phyloP scores from a whole-genome alignment of 106 monocot genomes.

The Acorus calamus region DNA sequence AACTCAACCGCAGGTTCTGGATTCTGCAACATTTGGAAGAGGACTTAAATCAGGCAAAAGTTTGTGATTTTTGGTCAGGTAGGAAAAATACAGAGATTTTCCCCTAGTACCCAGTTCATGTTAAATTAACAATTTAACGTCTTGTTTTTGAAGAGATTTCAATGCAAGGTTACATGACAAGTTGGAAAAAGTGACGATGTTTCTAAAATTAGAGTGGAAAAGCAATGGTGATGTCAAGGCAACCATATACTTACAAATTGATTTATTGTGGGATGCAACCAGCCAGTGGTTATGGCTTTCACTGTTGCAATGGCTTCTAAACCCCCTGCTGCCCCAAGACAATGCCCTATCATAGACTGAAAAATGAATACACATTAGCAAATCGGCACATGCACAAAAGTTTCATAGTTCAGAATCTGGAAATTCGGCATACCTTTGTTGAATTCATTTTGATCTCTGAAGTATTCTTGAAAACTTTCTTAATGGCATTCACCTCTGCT shows the following conservation, averaged over 20 bases:
- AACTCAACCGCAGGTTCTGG: slow-evolving; percentile 85
- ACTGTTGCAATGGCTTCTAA: slow-evolving; percentile 52
- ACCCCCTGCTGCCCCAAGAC: slow-evolving; percentile 43
- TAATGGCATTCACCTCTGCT: slow-evolving; percentile 48
- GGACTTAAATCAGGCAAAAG: background rate
- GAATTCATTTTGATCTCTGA: slow-evolving; percentile 47
- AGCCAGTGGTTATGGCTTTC: slow-evolving; percentile 48
- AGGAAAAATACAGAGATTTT: background rate
- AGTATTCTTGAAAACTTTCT: slow-evolving; percentile 39
- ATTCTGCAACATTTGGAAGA: slow-evolving; percentile 31
- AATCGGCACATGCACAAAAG: background rate
- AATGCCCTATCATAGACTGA: slow-evolving; percentile 48
- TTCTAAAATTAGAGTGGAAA: no score
- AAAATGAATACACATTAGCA: background rate
- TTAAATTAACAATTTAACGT: no score
- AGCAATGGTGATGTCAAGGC: background rate
- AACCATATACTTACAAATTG: slow-evolving; percentile 46
- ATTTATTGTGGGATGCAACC: slow-evolving; percentile 56
- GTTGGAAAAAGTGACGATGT: no score
- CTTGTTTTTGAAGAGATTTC: no score
- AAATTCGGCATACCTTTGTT: slow-evolving; percentile 23
- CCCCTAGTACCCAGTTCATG: no score
- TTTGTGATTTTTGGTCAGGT: background rate
- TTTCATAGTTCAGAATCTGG: background rate
- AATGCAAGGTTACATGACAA: no score